phyloP scores from a whole-genome alignment of 2,329 filamentous ascomycete genomes.

The Colletotrichum limetticola region DNA sequence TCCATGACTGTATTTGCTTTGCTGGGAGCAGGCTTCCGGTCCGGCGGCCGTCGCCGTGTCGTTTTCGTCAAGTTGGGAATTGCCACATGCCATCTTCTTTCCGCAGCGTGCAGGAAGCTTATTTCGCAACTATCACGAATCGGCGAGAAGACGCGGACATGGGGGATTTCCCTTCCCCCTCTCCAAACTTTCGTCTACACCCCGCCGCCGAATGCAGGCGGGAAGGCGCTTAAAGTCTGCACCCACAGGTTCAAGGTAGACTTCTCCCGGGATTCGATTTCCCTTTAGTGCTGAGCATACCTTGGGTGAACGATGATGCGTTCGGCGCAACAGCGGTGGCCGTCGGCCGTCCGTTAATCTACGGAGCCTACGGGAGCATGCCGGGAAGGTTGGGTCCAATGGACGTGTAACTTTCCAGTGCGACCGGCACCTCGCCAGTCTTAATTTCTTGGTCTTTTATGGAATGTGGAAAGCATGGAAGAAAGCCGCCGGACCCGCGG shows the following conservation, averaged over 20 bases:
- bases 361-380: conserved; percentile 7
- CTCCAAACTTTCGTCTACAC: neutral
- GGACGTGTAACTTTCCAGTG: neutral
- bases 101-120: neutral
- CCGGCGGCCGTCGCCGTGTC: neutral
- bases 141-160: neutral
- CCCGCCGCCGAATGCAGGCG: neutral
- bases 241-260: neutral
- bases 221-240: neutral
- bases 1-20: neutral
- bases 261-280: neutral
- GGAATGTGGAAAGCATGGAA: neutral
- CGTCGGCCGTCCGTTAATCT: neutral
- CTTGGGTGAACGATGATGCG: neutral
- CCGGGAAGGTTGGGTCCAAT: conserved; percentile 5
- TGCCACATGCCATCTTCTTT: neutral
- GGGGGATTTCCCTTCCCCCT: neutral
- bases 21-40: neutral
- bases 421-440: neutral
- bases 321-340: neutral
- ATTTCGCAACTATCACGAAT: neutral
- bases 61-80: neutral
- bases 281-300: neutral
- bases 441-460: neutral
- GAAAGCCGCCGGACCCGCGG: neutral